Evolutionary conservation across 176 grass and related monocot genomes (phyloP).

Genomic region (Eremochloa ophiuroides): DNA sequence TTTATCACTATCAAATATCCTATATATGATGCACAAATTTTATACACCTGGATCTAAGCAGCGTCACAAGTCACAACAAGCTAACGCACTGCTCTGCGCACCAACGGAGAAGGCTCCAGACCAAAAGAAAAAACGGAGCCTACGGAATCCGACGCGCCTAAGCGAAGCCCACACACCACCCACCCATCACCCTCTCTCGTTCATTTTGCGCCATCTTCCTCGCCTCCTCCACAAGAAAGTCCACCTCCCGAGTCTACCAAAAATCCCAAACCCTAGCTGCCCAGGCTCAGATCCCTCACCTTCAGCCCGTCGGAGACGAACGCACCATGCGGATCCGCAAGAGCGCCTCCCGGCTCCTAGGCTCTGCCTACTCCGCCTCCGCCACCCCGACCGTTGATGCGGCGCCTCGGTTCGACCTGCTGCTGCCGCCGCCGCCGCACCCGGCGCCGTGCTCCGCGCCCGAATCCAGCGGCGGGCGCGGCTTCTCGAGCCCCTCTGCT

Average conservation of each 20-base stretch:
- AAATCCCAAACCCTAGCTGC: slow-evolving; percentile 25
- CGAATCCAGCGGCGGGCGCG: background rate
- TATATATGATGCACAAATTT: too few relatives aligned
- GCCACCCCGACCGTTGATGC: too few relatives aligned
- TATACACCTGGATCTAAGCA: too few relatives aligned
- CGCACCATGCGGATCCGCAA: slow-evolving; percentile 41
- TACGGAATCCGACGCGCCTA: too few relatives aligned
- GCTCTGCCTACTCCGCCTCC: background rate
- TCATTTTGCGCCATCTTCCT: background rate
- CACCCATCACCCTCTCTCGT: background rate
- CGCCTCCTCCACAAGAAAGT: background rate
- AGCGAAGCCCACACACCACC: too few relatives aligned
- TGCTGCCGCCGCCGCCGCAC: background rate
- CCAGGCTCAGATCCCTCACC: slow-evolving; percentile 7
- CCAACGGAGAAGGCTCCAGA: background rate
- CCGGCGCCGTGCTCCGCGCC: background rate
- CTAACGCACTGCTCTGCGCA: background rate
- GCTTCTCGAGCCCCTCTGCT: background rate
- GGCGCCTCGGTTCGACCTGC: background rate
- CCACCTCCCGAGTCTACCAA: background rate
- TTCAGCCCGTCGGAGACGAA: background rate
- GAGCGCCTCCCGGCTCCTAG: slow-evolving; percentile 33
- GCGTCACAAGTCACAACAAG: background rate
- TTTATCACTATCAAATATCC: too few relatives aligned
- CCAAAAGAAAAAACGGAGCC: background rate